Evolutionary conservation across 169 alveolate genomes (phyloP).

Genomic region (Plasmodium blacklocki): DNA sequence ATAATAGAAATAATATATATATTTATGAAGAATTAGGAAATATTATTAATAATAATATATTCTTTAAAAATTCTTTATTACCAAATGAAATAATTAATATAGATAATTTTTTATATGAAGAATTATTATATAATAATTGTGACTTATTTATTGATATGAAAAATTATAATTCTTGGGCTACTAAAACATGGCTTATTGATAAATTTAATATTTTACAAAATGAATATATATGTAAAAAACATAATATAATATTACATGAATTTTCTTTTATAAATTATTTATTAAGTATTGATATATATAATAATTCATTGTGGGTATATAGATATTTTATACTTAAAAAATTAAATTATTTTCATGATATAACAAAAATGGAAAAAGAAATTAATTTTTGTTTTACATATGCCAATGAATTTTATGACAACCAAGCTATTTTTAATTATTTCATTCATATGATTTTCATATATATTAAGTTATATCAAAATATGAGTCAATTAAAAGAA

Average conservation of each 20-base stretch:
- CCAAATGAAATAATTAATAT: conserved; percentile 39
- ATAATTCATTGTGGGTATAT: conserved; percentile 75
- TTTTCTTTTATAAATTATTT: conserved; percentile 45
- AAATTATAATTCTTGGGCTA: conserved; percentile 77
- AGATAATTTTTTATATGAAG: conserved; percentile 69
- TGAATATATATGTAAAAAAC: conserved; percentile 33
- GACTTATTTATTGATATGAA: conserved; percentile 70
- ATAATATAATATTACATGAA: conserved; percentile 58
- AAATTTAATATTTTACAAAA: conserved; percentile 33
- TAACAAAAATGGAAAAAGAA: conserved; percentile 35
- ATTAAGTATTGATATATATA: conserved; percentile 66
- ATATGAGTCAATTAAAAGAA: neutral
- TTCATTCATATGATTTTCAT: conserved; percentile 37
- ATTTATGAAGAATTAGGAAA: conserved; percentile 21
- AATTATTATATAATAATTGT: conserved; percentile 57
- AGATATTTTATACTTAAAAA: conserved; percentile 58
- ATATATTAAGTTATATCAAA: conserved; percentile 33
- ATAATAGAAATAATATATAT: conserved; percentile 9
- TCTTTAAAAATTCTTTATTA: conserved; percentile 64
- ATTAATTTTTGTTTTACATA: conserved; percentile 50
- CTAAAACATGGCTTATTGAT: conserved; percentile 71
- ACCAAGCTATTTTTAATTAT: conserved; percentile 64
- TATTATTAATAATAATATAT: conserved; percentile 26
- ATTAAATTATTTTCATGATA: conserved; percentile 33
- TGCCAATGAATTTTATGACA: conserved; percentile 54